These are phyloP conservation scores for Stephania yunnanensis DNA, from an alignment of 164 flowering plant species.

Conservation along the genomic window DNA sequence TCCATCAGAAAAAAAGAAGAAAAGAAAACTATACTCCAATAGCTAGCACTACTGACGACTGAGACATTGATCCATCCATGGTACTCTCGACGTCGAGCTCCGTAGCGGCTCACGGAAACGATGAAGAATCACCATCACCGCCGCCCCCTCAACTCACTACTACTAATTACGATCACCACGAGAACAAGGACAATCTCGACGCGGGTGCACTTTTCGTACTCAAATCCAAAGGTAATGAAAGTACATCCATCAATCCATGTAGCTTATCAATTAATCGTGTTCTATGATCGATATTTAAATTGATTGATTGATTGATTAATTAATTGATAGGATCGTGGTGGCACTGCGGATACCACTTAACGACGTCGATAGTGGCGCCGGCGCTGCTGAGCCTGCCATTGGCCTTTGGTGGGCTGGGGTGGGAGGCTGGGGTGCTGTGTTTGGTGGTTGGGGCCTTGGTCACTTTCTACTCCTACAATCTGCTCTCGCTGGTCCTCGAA, in stretches of 20 bases:
- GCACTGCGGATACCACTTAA: slow-evolving; percentile 84
- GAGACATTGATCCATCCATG: too few relatives aligned
- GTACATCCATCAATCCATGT: neutral
- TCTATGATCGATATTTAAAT: too few relatives aligned
- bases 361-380: slow-evolving; percentile 92
- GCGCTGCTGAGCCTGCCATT: slow-evolving; percentile 74
- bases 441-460: slow-evolving; percentile 57
- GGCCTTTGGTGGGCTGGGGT: slow-evolving; percentile 70
- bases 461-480: slow-evolving; percentile 83
- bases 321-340: slow-evolving; percentile 69
- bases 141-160: neutral
- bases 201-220: slow-evolving; percentile 96
- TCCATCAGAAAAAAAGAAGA: too few relatives aligned
- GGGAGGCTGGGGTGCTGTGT: slow-evolving; percentile 53
- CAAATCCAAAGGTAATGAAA: slow-evolving; percentile 63
- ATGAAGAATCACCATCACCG: neutral
- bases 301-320: neutral
- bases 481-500: slow-evolving; percentile 73
- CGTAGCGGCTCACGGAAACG: neutral
- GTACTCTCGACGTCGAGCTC: neutral
- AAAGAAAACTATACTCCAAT: too few relatives aligned
- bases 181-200: slow-evolving; percentile 25
- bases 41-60: too few relatives aligned
- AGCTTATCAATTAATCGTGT: neutral
- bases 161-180: neutral